Base-by-base conservation (phyloP, 345 rosid species). In the Cardamine occulta region DNA sequence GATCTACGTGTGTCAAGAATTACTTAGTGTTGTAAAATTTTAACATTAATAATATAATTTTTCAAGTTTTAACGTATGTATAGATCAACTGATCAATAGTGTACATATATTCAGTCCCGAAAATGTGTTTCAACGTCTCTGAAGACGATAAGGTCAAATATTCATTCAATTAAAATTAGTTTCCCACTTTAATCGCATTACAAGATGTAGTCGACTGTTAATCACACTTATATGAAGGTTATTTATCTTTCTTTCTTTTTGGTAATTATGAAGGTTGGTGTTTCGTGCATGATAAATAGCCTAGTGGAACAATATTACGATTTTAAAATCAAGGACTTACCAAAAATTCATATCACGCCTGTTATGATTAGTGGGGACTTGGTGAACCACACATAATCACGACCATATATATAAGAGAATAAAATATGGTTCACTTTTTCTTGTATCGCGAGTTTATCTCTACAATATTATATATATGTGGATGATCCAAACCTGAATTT, bases 291-390 rank as follows among this genome's bases (percentile, higher is more conserved):
- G 24, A 77, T 63, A 15, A 12, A 55, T 55, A 45, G 44, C 24
- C 39, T 18, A 70, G 72, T 63, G 76, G 72, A 58, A 45, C 9
- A 47, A 54, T 45, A 31, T 31, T 31, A 32, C 11, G 59, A 54
- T 49, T 69, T n/a, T 17, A 64, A 26, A 64, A 11, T 8, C 1
- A 64, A 34, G 26, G 66, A 21, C 15, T 71, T 77, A 71, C 60
- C 62, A 62, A 57, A 57, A 26, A 47, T 48, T 48, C 19, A 31
- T 39, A 7, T 65, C 80, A 77, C 76, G 76, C 80, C 73, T 65
- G 76, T 32, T 57, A 77, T 65, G 10, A 77, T 71, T 63, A 77
- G 75, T 63, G 65, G 80, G 74, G 74, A 63, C 51, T 63, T 63
- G 39, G 28, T 64, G 64, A 76, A 61, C 48, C 44, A 70, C 64